Base-by-base conservation (phyloP, 441 rosid species). In the Brassica hybrid region DNA sequence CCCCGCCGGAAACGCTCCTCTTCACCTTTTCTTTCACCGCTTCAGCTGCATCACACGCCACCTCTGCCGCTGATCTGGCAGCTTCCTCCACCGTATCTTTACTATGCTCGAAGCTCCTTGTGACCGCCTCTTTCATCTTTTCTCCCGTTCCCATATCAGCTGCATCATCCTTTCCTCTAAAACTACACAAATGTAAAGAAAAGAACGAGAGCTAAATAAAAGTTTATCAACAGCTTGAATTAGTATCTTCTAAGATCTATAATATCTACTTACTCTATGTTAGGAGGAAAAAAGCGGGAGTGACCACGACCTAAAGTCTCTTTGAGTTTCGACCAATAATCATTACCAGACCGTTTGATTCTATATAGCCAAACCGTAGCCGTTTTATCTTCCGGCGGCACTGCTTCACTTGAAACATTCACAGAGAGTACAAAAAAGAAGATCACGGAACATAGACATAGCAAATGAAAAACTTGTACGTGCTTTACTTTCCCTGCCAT, bases 61-160 rank as follows among this genome's bases (percentile, higher is more conserved):
- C 76, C 16, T 80, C 77, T 19, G 80, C 84, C 13, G 82, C 76
- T 16, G 84, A 73, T 74, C 69, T 81, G 7, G 84, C 84, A 38
- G 76, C 75, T 74, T 65, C 79, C 52, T 81, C 84, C 34, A 78
- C 82, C 36, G 81, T 74, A 27, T 16, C 52, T 74, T 81, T 78
- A 30, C 79, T 77, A 30, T 73, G 32, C 79, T 60, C 74, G n/a
- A 81, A 81, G 61, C 82, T 81, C 48, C 17, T 81, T 14, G 68
- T 72, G 12, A 67, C 74, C 4, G 84, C 84, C 3, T 81, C 84
- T 74, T 30, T 78, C 76, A 81, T 21, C n/a, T 74, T 77, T 18
- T 41, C 81, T 16, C 76, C 84, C 0, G 78, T 41, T 66, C 81
- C 81, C 62, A 65, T 58, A 25, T 64, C 1, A 0, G 17, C 58